Evolutionary conservation across 257 asterid species (phyloP).

Genomic region (Nicotiana undulata): DNA sequence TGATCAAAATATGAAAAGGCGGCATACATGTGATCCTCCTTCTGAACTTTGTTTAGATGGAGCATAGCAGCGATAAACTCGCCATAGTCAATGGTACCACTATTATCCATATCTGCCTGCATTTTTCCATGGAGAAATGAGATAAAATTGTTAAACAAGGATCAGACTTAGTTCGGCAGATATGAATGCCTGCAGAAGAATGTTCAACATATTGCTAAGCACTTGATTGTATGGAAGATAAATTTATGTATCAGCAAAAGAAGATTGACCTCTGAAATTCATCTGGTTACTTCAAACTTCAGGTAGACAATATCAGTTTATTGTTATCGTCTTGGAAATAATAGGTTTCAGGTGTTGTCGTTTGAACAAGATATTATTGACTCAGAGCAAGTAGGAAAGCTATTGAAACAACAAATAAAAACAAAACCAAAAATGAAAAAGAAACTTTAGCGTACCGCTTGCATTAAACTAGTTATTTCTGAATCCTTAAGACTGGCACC

Average conservation of each 20-base stretch:
- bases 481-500: conserved; percentile 35
- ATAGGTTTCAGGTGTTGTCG: neutral
- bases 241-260: too few species aligned
- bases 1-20: conserved; percentile 43
- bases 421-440: neutral
- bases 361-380: neutral
- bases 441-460: neutral
- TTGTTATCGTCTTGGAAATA: neutral
- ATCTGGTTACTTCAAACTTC: too few species aligned
- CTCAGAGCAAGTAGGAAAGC: neutral
- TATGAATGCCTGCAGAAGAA: neutral
- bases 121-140: neutral
- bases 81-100: conserved; percentile 40
- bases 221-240: too few species aligned
- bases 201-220: neutral
- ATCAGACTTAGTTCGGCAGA: neutral
- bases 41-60: conserved; percentile 36
- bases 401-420: neutral
- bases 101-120: conserved; percentile 44
- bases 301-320: too few species aligned
- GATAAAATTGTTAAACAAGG: neutral
- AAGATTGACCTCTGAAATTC: too few species aligned
- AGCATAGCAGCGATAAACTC: conserved; percentile 49
- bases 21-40: conserved; percentile 39
- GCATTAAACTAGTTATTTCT: conserved; percentile 20